Evolutionary conservation across 305 asterid genomes (phyloP).

Genomic region (Salvia sclarea): DNA sequence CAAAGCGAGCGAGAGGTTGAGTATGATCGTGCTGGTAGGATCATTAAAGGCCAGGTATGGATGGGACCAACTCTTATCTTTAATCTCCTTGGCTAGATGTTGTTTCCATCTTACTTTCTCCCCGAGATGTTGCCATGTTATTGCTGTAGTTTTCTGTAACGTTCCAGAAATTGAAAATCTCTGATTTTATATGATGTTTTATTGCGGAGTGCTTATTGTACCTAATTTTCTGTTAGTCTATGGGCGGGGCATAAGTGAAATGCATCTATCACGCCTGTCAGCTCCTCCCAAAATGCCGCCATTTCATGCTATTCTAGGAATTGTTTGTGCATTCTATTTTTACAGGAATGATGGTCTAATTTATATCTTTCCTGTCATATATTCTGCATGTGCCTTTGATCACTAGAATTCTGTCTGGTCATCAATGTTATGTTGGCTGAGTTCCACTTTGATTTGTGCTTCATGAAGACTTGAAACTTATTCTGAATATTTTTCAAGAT

Average conservation of each 20-base stretch:
- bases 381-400: background rate
- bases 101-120: background rate
- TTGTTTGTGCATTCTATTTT: background rate
- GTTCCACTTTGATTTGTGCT: background rate
- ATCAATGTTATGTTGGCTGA: background rate
- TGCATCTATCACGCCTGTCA: background rate
- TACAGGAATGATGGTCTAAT: background rate
- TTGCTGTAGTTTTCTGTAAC: background rate
- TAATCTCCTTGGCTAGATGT: constrained; percentile 1
- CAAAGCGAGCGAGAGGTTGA: constrained; percentile 90
- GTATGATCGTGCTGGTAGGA: constrained; percentile 97
- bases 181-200: background rate
- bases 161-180: background rate
- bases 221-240: background rate
- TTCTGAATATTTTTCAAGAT: background rate
- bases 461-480: background rate
- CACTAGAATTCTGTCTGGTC: background rate
- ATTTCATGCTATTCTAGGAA: constrained; percentile 15
- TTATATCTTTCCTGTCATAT: background rate
- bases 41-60: constrained; percentile 93
- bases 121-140: background rate
- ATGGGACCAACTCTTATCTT: constrained; percentile 5
- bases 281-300: background rate
- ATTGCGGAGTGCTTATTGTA: background rate
- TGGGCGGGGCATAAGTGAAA: background rate